Percentiles rank a stretch among this genome's conserved stretches.
These are phyloP conservation scores for Eremothecium cymbalariae DNA, from an alignment of 1,139 yeast species.

Conservation along the genomic window DNA sequence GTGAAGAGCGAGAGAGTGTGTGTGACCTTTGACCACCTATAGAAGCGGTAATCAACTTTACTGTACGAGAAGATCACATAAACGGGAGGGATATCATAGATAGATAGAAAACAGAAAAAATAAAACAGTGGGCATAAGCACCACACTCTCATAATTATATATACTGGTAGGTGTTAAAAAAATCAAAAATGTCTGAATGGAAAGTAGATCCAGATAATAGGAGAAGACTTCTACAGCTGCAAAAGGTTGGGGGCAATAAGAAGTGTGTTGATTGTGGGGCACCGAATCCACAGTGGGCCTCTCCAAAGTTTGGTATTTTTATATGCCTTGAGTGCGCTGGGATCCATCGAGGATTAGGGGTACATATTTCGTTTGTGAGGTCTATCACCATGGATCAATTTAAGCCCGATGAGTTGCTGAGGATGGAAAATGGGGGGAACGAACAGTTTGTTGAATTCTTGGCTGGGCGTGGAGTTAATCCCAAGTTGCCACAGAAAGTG, in stretches of 20 bases:
- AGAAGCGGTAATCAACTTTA: no score
- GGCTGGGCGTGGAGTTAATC: conserved; percentile 63
- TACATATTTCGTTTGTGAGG: conserved; percentile 92
- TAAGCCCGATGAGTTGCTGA: conserved; percentile 77
- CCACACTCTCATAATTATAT: no score
- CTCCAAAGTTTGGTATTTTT: conserved; percentile 93
- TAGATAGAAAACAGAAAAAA: no score
- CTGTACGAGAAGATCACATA: no score
- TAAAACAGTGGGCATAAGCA: no score
- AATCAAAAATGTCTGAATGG: conserved; percentile 49
- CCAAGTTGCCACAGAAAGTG: conserved; percentile 51
- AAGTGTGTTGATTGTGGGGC: conserved; percentile 92
- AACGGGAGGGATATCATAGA: no score
- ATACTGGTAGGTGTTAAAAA: not conserved
- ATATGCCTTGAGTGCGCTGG: conserved; percentile 98
- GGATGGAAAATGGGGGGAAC: conserved; percentile 96
- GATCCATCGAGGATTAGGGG: conserved; percentile 90
- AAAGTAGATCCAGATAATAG: conserved; percentile 87
- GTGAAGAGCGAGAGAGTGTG: no score
- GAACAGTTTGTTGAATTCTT: conserved; percentile 65
- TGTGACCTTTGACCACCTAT: no score
- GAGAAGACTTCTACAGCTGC: conserved; percentile 69
- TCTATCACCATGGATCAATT: conserved; percentile 97
- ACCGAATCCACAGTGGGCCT: conserved; percentile 98
- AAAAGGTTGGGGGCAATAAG: conserved; percentile 75